A percentile compares a stretch with the other conserved stretches of the same genome.
phyloP scores from a whole-genome alignment of 2,329 filamentous ascomycete genomes.

The Phoma sp. region DNA sequence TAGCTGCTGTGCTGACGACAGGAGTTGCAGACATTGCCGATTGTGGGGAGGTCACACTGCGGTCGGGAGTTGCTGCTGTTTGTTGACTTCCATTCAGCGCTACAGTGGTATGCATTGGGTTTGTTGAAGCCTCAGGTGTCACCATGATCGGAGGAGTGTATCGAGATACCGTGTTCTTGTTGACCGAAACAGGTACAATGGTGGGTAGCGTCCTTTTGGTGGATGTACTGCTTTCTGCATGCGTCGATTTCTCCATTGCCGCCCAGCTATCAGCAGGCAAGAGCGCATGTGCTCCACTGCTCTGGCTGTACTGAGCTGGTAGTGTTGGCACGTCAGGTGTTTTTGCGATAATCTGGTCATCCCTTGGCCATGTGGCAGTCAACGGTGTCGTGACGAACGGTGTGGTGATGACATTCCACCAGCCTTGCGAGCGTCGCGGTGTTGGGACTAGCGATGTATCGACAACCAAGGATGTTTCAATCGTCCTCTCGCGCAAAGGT shows the following conservation, averaged over 20 bases:
- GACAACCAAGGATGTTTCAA: conserved; percentile 44
- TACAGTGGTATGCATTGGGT: conserved; percentile 4
- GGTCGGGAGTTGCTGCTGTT: conserved; percentile 20
- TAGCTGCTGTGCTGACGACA: conserved; percentile 40
- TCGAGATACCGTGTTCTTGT: background rate
- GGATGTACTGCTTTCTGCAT: conserved; percentile 16
- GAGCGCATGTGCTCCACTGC: conserved; percentile 20
- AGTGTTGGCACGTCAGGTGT: conserved; percentile 46
- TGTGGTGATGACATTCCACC: conserved; percentile 80
- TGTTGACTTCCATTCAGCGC: conserved; percentile 15
- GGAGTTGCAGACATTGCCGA: conserved; percentile 44
- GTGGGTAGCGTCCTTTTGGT: conserved; percentile 10
- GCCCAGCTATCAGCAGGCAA: conserved; percentile 36
- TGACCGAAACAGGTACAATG: conserved; percentile 1
- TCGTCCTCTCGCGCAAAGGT: conserved; percentile 36
- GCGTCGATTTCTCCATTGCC: conserved; percentile 30
- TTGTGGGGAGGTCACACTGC: conserved; percentile 32
- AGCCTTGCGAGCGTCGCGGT: conserved; percentile 69
- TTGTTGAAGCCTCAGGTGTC: conserved; percentile 2
- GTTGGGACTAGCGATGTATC: conserved; percentile 56
- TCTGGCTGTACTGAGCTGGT: conserved; percentile 35
- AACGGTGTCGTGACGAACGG: conserved; percentile 63
- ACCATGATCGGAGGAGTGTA: conserved; percentile 3
- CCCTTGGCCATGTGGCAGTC: conserved; percentile 46
- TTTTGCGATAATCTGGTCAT: conserved; percentile 26